These are phyloP conservation scores for Trichoderma afroharzianum DNA, from an alignment of 2,329 filamentous ascomycete species.

Conservation along the genomic window DNA sequence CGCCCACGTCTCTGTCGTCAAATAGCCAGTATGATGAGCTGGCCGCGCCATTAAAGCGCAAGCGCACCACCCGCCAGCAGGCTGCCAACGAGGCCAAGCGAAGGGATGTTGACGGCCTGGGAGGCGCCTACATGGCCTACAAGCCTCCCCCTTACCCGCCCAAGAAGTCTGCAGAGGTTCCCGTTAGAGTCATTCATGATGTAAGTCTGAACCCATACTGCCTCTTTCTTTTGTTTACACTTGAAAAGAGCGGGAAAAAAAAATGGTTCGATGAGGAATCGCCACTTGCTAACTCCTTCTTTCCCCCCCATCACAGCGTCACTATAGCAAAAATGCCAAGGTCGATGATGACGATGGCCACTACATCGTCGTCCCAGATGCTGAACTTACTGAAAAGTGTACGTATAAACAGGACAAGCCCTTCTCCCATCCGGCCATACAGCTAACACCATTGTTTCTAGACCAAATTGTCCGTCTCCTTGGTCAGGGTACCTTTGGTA, in stretches of 20 bases:
- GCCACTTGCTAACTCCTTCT: neutral
- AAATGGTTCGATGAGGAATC: neutral
- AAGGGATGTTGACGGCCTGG: conserved; percentile 66
- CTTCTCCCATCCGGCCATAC: neutral
- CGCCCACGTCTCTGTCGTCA: conserved; percentile 73
- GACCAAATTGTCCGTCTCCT: conserved; percentile 86
- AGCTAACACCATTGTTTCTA: conserved; percentile 34
- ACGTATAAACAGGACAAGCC: conserved; percentile 38
- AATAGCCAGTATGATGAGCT: conserved; percentile 61
- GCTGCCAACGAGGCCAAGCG: conserved; percentile 78
- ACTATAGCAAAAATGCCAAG: conserved; percentile 59
- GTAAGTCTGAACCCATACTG: conserved; percentile 43
- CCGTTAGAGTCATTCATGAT: conserved; percentile 59
- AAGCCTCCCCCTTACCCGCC: conserved; percentile 82
- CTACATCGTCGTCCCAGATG: conserved; percentile 88
- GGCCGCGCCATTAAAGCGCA: conserved; percentile 80
- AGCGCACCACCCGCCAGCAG: conserved; percentile 73
- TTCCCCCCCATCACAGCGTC: conserved; percentile 23
- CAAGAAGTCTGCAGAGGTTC: conserved; percentile 82
- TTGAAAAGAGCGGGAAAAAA: neutral
- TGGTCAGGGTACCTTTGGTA: conserved; percentile 96
- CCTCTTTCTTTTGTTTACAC: neutral
- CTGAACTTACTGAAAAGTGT: conserved; percentile 86
- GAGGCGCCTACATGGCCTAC: conserved; percentile 73
- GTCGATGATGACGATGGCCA: conserved; percentile 96